Percentiles rank a stretch among this genome's conserved stretches.
These are phyloP conservation scores for Phytophthora aleatoria DNA, from an alignment of 352 stramenopile species.

Conservation along the genomic window DNA sequence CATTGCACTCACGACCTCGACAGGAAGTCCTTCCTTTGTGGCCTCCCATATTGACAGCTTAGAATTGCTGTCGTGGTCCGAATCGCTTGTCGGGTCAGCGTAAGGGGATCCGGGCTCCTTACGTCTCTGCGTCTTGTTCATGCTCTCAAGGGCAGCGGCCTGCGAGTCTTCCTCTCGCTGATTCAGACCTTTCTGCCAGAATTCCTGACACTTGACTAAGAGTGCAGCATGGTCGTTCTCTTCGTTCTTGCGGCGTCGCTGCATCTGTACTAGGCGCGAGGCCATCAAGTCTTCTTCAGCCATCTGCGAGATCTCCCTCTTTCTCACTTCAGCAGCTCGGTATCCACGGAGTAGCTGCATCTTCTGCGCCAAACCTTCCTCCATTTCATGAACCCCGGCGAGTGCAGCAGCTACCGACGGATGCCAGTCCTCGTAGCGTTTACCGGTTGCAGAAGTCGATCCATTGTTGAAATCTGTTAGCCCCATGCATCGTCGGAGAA, in stretches of 20 bases:
- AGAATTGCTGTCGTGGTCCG: conserved; percentile 28
- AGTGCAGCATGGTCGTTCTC: conserved; percentile 33
- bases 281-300: conserved; percentile 42
- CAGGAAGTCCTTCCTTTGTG: conserved; percentile 49
- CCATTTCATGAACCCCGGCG: conserved; percentile 35
- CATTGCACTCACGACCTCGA: conserved; percentile 58
- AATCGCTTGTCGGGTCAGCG: conserved; percentile 26
- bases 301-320: conserved; percentile 44
- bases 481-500: conserved; percentile 49
- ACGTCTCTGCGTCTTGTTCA: conserved; percentile 17
- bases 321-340: conserved; percentile 31
- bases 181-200: conserved; percentile 48
- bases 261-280: conserved; percentile 22
- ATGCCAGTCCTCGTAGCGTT: conserved; percentile 64
- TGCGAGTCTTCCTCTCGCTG: conserved; percentile 40
- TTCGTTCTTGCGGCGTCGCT: conserved; percentile 19
- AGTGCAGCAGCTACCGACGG: conserved; percentile 36
- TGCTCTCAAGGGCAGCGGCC: not conserved
- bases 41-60: conserved; percentile 79
- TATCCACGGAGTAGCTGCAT: conserved; percentile 42
- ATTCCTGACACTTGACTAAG: conserved; percentile 39
- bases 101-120: conserved; percentile 24
- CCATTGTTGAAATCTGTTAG: conserved; percentile 53
- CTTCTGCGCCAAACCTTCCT: conserved; percentile 42
- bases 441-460: conserved; percentile 34